These are phyloP conservation scores for Solanum rostratum DNA, from an alignment of 257 asterid genomes.

Conservation along the genomic window DNA sequence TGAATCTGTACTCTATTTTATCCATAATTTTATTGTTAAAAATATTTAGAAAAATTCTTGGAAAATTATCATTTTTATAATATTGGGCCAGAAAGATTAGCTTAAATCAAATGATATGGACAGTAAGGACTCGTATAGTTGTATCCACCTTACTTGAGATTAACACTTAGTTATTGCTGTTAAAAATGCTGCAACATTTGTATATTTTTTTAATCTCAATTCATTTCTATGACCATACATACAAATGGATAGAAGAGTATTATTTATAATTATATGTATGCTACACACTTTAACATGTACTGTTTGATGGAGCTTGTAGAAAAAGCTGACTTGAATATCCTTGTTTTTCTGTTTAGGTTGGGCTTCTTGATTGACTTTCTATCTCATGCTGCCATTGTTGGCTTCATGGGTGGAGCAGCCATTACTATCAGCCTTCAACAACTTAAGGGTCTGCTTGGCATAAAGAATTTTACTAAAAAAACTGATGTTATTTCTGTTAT, in stretches of 20 bases:
- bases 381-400: conserved; percentile 67
- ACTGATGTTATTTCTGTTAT: conserved; percentile 50
- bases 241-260: not conserved
- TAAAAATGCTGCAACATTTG: too few relatives aligned
- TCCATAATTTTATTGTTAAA: too few relatives aligned
- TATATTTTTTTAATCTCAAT: too few relatives aligned
- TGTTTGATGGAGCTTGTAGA: not conserved
- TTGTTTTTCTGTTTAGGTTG: conserved; percentile 22
- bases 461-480: conserved; percentile 56
- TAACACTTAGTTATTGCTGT: too few relatives aligned
- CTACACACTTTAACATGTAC: not conserved
- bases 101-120: too few relatives aligned
- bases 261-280: not conserved
- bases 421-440: conserved; percentile 67
- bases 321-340: not conserved
- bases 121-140: too few relatives aligned
- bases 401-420: conserved; percentile 80
- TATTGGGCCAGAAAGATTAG: too few relatives aligned
- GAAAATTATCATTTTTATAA: too few relatives aligned
- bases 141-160: too few relatives aligned
- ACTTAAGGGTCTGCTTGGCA: conserved; percentile 67
- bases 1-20: not conserved
- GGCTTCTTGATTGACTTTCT: conserved; percentile 75
- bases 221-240: too few relatives aligned
- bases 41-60: too few relatives aligned